phyloP scores from a whole-genome alignment of 73 alveolate species.

The Paramecium sexaurelia region DNA sequence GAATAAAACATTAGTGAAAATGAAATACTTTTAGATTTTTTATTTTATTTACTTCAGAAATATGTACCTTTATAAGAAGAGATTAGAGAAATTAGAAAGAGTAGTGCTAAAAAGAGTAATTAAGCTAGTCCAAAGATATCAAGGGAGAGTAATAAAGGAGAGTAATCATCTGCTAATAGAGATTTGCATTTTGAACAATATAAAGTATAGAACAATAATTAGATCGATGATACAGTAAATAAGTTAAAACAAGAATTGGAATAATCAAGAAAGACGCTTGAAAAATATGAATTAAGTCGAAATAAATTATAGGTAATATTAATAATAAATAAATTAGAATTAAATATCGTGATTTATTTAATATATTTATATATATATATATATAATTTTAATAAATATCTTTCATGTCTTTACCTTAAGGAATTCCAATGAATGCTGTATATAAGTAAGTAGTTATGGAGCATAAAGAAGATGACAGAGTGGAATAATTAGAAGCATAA shows the following conservation, averaged over 20 bases:
- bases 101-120: constrained; percentile 4
- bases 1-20: neutral
- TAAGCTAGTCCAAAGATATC: constrained; percentile 24
- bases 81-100: neutral
- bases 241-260: constrained; percentile 35
- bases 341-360: neutral
- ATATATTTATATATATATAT: constrained; percentile 19
- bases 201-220: neutral
- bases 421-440: constrained; percentile 39
- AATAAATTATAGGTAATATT: constrained; percentile 15
- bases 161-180: neutral
- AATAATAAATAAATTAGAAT: neutral
- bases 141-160: neutral
- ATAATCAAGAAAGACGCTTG: constrained; percentile 39
- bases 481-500: neutral
- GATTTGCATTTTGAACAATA: constrained; percentile 46
- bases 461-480: constrained; percentile 36
- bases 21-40: constrained; percentile 41
- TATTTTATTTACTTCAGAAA: constrained; percentile 23
- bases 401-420: constrained; percentile 24
- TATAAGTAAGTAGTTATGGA: constrained; percentile 18
- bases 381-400: neutral
- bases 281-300: constrained; percentile 33
- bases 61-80: constrained; percentile 40
- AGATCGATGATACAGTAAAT: neutral